These are phyloP conservation scores for Peronospora belbahrii DNA, from an alignment of 352 stramenopile genomes.

Conservation along the genomic window DNA sequence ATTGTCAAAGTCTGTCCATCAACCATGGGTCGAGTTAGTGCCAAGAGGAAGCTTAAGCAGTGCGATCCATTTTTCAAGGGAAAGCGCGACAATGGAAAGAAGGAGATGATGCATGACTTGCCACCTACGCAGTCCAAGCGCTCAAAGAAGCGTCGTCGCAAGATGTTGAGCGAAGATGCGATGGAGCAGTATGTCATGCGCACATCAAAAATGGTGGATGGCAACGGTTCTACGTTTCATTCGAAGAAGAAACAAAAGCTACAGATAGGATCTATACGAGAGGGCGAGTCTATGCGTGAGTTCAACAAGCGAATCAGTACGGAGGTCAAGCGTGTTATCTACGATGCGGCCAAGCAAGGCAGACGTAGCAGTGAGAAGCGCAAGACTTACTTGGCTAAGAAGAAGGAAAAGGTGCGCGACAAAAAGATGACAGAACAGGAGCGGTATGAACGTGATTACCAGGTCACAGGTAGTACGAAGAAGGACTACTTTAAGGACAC, in stretches of 20 bases:
- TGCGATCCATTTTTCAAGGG: slow-evolving; percentile 85
- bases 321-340: slow-evolving; percentile 80
- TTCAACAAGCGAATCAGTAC: slow-evolving; percentile 82
- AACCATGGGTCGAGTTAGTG: slow-evolving; percentile 54
- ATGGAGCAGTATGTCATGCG: slow-evolving; percentile 64
- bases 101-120: slow-evolving; percentile 58
- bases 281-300: slow-evolving; percentile 70
- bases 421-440: slow-evolving; percentile 81
- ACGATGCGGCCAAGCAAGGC: slow-evolving; percentile 75
- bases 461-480: slow-evolving; percentile 53
- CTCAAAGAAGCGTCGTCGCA: slow-evolving; percentile 75
- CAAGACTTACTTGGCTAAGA: slow-evolving; percentile 65
- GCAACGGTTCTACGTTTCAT: slow-evolving; percentile 6
- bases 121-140: slow-evolving; percentile 62
- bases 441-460: slow-evolving; percentile 67
- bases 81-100: slow-evolving; percentile 63
- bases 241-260: slow-evolving; percentile 42
- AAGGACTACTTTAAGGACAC: slow-evolving; percentile 65
- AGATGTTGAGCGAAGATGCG: slow-evolving; percentile 45
- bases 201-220: slow-evolving; percentile 36
- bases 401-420: slow-evolving; percentile 65
- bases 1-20: neutral
- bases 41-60: slow-evolving; percentile 82
- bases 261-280: slow-evolving; percentile 48
- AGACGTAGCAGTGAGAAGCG: slow-evolving; percentile 65